Evolutionary conservation across 768 basidiomycete genomes (phyloP).

Genomic region (Lactifluus rugatus): DNA sequence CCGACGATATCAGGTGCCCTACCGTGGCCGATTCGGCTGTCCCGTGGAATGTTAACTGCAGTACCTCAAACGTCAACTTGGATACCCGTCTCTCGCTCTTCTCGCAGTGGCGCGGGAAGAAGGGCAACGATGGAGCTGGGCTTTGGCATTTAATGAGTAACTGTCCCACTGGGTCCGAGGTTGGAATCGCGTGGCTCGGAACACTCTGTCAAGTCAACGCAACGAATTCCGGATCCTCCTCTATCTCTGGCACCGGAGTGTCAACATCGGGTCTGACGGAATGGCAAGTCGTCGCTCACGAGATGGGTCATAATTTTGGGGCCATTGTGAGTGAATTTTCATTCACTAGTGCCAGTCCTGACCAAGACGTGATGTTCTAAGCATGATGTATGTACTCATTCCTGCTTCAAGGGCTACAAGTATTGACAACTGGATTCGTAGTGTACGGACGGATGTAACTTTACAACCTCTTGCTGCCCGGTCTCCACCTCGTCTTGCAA

Average conservation of each 20-base stretch:
- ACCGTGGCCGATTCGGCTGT: constrained; percentile 36
- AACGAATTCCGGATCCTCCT: constrained; percentile 35
- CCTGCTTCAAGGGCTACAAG: background rate
- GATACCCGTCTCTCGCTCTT: constrained; percentile 69
- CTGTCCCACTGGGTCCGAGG: constrained; percentile 71
- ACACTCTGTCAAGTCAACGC: constrained; percentile 57
- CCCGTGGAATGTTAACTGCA: constrained; percentile 74
- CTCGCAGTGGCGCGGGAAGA: constrained; percentile 70
- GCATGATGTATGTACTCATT: constrained; percentile 43
- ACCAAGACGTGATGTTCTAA: constrained; percentile 22
- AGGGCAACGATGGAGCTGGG: constrained; percentile 64
- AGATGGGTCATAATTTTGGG: constrained; percentile 83
- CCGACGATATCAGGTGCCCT: constrained; percentile 44
- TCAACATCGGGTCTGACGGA: constrained; percentile 69
- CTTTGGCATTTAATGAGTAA: constrained; percentile 87
- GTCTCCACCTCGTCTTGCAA: constrained; percentile 48
- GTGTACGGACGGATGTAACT: constrained; percentile 58
- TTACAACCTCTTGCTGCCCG: constrained; percentile 52
- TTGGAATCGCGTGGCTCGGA: constrained; percentile 83
- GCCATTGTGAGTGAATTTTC: constrained; percentile 53
- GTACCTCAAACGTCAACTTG: constrained; percentile 36
- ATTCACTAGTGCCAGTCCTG: background rate
- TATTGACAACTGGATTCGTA: constrained; percentile 24
- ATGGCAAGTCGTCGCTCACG: constrained; percentile 77
- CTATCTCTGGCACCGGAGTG: constrained; percentile 75